These are phyloP conservation scores for Pleurotus tuoliensis DNA, from an alignment of 768 basidiomycete genomes.

Conservation along the genomic window DNA sequence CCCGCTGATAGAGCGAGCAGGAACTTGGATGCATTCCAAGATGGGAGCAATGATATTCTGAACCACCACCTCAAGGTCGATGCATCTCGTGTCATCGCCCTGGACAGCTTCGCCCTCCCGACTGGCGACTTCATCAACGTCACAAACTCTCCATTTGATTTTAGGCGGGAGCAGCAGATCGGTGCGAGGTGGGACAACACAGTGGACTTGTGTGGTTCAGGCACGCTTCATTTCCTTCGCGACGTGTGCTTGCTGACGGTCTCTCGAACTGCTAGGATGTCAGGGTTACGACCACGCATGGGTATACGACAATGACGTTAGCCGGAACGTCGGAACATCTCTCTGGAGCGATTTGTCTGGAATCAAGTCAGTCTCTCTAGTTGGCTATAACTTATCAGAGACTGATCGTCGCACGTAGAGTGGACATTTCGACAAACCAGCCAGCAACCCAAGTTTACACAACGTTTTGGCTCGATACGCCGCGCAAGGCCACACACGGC, in stretches of 20 bases:
- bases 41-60: slow-evolving; percentile 31
- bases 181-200: slow-evolving; percentile 32
- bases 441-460: slow-evolving; percentile 50
- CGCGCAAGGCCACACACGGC: slow-evolving; percentile 46
- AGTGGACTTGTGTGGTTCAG: slow-evolving; percentile 21
- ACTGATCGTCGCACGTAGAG: slow-evolving; percentile 20
- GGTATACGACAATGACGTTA: slow-evolving; percentile 39
- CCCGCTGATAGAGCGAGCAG: slow-evolving; percentile 15
- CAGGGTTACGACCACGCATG: slow-evolving; percentile 47
- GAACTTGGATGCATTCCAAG: slow-evolving; percentile 52
- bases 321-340: slow-evolving; percentile 25
- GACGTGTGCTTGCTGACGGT: not conserved
- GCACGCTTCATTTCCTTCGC: slow-evolving; percentile 15
- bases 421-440: slow-evolving; percentile 49
- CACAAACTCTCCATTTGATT: slow-evolving; percentile 39
- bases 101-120: slow-evolving; percentile 34
- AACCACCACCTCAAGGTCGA: slow-evolving; percentile 27
- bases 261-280: slow-evolving; percentile 28
- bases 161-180: slow-evolving; percentile 27
- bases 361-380: slow-evolving; percentile 31
- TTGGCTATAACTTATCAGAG: not conserved
- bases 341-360: slow-evolving; percentile 48
- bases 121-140: slow-evolving; percentile 31
- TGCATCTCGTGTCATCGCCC: slow-evolving; percentile 31
- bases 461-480: slow-evolving; percentile 39